Evolutionary conservation across 805 yeast genomes (phyloP).

Genomic region (Zygoascus biomembranicola): DNA sequence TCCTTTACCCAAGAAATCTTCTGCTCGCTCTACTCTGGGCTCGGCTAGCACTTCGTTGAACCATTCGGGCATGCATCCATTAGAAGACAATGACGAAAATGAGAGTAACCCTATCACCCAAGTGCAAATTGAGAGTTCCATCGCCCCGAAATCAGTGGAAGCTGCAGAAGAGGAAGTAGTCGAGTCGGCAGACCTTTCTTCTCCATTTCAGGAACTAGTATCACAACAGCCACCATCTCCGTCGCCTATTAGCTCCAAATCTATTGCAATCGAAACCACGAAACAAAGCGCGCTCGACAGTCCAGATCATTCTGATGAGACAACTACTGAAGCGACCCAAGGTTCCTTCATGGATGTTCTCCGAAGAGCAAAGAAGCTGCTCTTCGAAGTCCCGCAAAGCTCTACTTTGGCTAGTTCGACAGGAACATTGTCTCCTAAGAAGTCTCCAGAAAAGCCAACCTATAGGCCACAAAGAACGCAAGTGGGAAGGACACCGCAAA

Average conservation of each 20-base stretch:
- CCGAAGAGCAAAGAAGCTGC: slow-evolving; percentile 13
- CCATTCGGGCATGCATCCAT: neutral
- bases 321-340: neutral
- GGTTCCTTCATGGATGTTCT: slow-evolving; percentile 8
- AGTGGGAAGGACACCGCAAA: neutral
- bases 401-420: neutral
- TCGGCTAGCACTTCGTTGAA: neutral
- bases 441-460: neutral
- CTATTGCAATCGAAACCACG: neutral
- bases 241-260: neutral
- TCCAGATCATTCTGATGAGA: neutral
- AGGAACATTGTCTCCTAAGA: neutral
- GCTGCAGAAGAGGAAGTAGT: neutral
- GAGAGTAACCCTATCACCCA: neutral
- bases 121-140: neutral
- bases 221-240: neutral
- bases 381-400: slow-evolving; percentile 9
- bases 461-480: neutral
- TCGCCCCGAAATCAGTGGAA: too few species aligned
- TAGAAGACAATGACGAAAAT: neutral
- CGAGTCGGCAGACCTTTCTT: neutral
- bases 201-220: neutral
- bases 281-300: neutral
- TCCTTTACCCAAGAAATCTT: slow-evolving; percentile 17
- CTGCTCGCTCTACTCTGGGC: slow-evolving; percentile 1